Percentiles rank a stretch among this genome's conserved stretches.
phyloP scores from a whole-genome alignment of 176 grass and related monocot species.

The Dendrocalamus sinicus region DNA sequence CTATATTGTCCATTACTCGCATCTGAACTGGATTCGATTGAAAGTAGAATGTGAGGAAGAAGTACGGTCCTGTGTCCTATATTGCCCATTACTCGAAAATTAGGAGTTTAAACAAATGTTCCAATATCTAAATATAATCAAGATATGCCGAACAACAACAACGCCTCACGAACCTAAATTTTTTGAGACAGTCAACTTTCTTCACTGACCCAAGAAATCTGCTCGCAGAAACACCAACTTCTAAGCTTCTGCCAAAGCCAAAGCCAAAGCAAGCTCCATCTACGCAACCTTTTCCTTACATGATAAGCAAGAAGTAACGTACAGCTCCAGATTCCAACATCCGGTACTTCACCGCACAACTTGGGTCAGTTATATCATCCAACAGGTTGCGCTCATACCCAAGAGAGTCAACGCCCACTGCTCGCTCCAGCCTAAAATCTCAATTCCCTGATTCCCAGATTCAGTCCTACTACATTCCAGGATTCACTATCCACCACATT shows the following conservation, averaged over 20 bases:
- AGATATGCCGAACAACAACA: not conserved
- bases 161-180: not conserved
- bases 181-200: not conserved
- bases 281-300: not conserved
- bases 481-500: conserved; percentile 17
- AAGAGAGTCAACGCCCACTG: conserved; percentile 22
- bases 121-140: not conserved
- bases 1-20: not conserved
- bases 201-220: not conserved
- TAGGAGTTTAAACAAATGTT: not conserved
- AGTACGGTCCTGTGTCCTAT: not conserved
- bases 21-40: conserved; percentile 15
- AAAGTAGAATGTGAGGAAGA: not conserved
- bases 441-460: not conserved
- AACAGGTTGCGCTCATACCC: conserved; percentile 15
- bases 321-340: not conserved
- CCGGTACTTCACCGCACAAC: not conserved
- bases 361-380: conserved; percentile 8
- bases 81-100: not conserved
- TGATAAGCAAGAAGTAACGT: not conserved
- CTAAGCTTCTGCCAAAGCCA: not conserved
- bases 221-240: not conserved
- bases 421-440: not conserved
- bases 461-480: conserved; percentile 8
- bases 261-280: not conserved